Base-by-base conservation (phyloP, 2,329 filamentous ascomycete species). In the Penicillium sp. region DNA sequence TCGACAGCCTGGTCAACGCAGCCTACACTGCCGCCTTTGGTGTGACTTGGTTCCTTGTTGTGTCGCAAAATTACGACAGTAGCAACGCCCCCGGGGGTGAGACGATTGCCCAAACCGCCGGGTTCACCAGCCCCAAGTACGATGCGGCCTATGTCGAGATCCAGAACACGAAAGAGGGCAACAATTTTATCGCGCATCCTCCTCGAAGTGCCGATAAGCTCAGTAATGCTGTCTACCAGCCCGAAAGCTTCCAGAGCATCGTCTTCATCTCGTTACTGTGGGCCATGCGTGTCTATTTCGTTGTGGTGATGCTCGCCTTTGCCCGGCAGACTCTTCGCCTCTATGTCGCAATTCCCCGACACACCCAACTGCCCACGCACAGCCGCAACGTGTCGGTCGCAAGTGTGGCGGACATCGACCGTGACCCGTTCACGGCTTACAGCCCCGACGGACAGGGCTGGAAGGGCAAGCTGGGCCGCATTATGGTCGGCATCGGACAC, bases 11-110 rank as follows among this genome's bases (percentile, higher is more conserved):
- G 46, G 80, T 95, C 69, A 96, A 95, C 70, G 83, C 84, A 18
- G 80, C 82, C 2, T 95, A 92, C 73, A 95, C 91, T 0, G 79
- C 82, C 40, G 81, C 86, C 7, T 96, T 96, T 66, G 89, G 87
- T 35, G 75, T 89, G 47, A 83, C 85, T 43, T 96, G 91, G 91
- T 95, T 95, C 72, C 76, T 92, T 52, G 80, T 86, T n/a, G 76
- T 88, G 41, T 82, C 78, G 31, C 75, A 79, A 52, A 75, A 81
- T 62, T 73, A 80, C 44, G 73, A 77, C 47, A 70, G 72, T 49
- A 66, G 70, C 42, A 66, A 68, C 7, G 69, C 71, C 10, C 72
- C 74, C 9, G 81, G 82, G 15, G 74, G 75, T 24, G 74, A 71
- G 57, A 82, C 71, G 42, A 84, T 87, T 54, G 78, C 78, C 20